These are phyloP conservation scores for Linderina pennispora DNA, from an alignment of 192 early-diverging fungal species.

Conservation along the genomic window DNA sequence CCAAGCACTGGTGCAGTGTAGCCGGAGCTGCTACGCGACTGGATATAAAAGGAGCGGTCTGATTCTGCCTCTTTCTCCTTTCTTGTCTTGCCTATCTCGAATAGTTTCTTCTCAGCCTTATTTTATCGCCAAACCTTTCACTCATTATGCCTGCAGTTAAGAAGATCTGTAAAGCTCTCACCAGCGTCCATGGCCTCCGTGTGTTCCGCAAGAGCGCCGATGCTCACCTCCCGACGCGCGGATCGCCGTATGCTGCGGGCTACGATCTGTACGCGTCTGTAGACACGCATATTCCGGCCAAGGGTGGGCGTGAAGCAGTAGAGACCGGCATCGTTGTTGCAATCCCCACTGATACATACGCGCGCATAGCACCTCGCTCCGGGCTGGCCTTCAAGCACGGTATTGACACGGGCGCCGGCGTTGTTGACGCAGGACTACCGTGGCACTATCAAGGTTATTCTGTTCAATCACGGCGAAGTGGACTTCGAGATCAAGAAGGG, in stretches of 20 bases:
- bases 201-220: constrained; percentile 29
- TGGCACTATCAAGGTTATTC: constrained; percentile 74
- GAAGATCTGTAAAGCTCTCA: no score
- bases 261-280: constrained; percentile 86
- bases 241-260: constrained; percentile 79
- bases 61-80: no score
- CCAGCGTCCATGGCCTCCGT: no score
- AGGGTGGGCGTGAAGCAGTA: constrained; percentile 69
- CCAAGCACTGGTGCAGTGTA: no score
- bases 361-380: constrained; percentile 89
- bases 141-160: constrained; percentile 4
- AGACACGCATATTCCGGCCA: constrained; percentile 26
- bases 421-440: constrained; percentile 91
- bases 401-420: constrained; percentile 85
- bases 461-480: constrained; percentile 82
- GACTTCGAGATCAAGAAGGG: constrained; percentile 73
- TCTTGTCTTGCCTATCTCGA: no score
- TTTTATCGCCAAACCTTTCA: not conserved
- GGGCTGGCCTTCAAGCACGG: constrained; percentile 89
- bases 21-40: no score
- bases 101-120: not conserved
- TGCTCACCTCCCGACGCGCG: constrained; percentile 73
- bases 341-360: constrained; percentile 85
- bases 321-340: constrained; percentile 82
- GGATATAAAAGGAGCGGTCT: no score